Base-by-base conservation (phyloP, 179 eudicot genomes). In the Dionaea muscipula region DNA sequence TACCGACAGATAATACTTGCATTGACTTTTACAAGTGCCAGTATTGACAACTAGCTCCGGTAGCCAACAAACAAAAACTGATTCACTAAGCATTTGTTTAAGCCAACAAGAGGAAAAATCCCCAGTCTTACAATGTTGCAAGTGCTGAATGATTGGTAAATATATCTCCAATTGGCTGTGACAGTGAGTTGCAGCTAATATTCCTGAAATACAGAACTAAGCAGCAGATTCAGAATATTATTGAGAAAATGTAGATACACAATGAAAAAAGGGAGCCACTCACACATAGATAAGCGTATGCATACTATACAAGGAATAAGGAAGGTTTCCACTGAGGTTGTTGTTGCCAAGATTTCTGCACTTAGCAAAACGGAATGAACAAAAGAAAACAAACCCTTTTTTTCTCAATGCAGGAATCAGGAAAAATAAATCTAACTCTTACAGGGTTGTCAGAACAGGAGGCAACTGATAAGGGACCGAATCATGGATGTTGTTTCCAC, bases 301-400 rank as follows among this genome's bases (percentile, higher is more conserved):
- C 88, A 91, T 82, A 48, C 7, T 57, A 26, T 78, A 59, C 39
- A 91, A 53, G 61, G 98, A 91, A 65, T 87, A 91, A 13, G 98
- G 98, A 62, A 91, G 65, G 43, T 66, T 77, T 56, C 94, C 94
- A 47, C 73, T 78, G 45, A 91, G 53, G 64, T 87, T 84, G 75
- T 91, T 91, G 71, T 53, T 65, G 20, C 86, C 94, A 57, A 91
- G 82, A 63, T 91, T 91, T 68, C 98, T 91, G 94, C 74, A 69
- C 51, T 26, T 26, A n/a, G n/a, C n/a, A n/a, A n/a, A n/a, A n/a
- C n/a, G n/a, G n/a, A n/a, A n/a, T n/a, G n/a, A n/a, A n/a, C n/a
- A n/a, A n/a, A n/a, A n/a, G n/a, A n/a, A n/a, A n/a, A n/a, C n/a
- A n/a, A n/a, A n/a, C n/a, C n/a, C n/a, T n/a, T n/a, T n/a, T 9